Evolutionary conservation across 345 rosid species (phyloP).

Genomic region (Camelina laxa): DNA sequence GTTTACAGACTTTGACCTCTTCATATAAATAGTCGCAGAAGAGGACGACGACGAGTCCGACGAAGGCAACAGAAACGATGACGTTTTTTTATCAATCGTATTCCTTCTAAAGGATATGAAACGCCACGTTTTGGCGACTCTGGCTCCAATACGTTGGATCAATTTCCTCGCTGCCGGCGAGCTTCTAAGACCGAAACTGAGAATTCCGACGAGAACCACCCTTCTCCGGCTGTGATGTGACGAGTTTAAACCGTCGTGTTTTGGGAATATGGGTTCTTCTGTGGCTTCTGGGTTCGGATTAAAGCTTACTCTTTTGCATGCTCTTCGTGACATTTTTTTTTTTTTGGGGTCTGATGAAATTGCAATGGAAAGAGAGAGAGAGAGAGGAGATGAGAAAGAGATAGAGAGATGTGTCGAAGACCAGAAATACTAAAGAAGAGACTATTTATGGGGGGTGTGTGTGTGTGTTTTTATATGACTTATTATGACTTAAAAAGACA

Average conservation of each 20-base stretch:
- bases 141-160: conserved; percentile 60
- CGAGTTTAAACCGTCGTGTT: conserved; percentile 43
- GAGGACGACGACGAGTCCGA: conserved; percentile 39
- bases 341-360: conserved; percentile 25
- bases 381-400: conserved; percentile 18
- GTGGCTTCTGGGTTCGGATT: conserved; percentile 57
- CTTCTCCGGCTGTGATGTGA: conserved; percentile 42
- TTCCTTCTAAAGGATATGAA: conserved; percentile 49
- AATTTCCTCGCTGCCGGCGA: conserved; percentile 55
- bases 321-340: conserved; percentile 57
- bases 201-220: conserved; percentile 50
- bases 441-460: conserved; percentile 47
- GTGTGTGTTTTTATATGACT: background rate
- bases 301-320: conserved; percentile 71
- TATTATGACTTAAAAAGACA: background rate
- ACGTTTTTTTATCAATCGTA: conserved; percentile 33
- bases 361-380: conserved; percentile 5
- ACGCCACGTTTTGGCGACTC: conserved; percentile 59
- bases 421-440: conserved; percentile 25
- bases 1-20: conserved; percentile 72
- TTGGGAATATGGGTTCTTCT: conserved; percentile 52
- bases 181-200: conserved; percentile 54
- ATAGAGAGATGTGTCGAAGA: conserved; percentile 28
- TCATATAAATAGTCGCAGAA: conserved; percentile 52
- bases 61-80: conserved; percentile 21